A percentile compares a stretch with the other conserved stretches of the same genome.
Conservation (phyloP, 495 filamentous ascomycete genomes). For the Schizothecium vesticola region DNA sequence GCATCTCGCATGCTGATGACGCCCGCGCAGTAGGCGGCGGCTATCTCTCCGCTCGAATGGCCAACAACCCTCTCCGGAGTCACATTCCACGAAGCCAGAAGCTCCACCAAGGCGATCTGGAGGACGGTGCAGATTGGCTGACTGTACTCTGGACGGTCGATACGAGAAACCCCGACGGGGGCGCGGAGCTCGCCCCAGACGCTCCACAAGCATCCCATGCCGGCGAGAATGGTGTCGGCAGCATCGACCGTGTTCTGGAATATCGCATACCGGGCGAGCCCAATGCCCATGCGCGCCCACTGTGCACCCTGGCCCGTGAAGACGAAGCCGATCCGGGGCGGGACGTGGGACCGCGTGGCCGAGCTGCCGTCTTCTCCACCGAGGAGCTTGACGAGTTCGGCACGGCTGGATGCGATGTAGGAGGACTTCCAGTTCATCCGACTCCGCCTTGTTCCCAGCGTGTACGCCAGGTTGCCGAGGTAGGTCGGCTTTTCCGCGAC, state of each 20-base stretch:
- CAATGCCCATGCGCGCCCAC: conserved; percentile 15
- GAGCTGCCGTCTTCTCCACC: not conserved
- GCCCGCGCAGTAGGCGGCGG: conserved; percentile 39
- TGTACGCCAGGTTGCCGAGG: conserved; percentile 10
- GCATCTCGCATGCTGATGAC: conserved; percentile 38
- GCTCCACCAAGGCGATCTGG: conserved; percentile 42
- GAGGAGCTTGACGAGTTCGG: not conserved
- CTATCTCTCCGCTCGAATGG: conserved; percentile 58
- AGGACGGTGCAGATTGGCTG: conserved; percentile 46
- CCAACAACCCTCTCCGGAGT: conserved; percentile 39
- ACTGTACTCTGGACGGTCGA: conserved; percentile 29
- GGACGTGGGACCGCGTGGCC: not conserved
- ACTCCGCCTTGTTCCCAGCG: conserved; percentile 8
- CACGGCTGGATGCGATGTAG: not conserved
- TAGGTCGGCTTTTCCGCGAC: not conserved
- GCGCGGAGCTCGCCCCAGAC: conserved; percentile 17
- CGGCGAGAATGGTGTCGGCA: not conserved
- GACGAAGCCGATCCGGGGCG: conserved; percentile 1
- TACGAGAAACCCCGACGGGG: conserved; percentile 5
- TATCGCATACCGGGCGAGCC: conserved; percentile 3
- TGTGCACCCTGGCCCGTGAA: conserved; percentile 25
- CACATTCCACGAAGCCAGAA: conserved; percentile 25
- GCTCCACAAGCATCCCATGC: conserved; percentile 16
- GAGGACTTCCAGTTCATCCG: not conserved
- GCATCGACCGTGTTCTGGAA: not conserved